Evolutionary conservation across 139 green algal genomes (phyloP).

Genomic region (Cymbomonas tetramitiformis): DNA sequence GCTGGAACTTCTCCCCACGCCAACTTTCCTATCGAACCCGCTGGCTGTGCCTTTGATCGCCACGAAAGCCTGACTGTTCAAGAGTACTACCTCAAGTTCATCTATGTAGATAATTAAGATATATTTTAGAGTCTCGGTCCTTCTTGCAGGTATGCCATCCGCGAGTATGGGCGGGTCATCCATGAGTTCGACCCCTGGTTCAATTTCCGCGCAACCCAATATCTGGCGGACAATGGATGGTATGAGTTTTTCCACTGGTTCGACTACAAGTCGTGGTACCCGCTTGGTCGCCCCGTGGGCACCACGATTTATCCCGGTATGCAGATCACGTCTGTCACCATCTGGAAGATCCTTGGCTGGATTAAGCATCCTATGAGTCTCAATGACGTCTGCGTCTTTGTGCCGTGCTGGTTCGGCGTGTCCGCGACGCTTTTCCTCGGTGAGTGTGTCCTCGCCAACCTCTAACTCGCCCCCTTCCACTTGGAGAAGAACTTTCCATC

Average conservation of each 20-base stretch:
- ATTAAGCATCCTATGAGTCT: slow-evolving; percentile 30
- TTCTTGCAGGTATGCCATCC: background rate
- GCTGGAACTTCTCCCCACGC: too few relatives aligned
- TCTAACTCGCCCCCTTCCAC: too few relatives aligned
- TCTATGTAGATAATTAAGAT: too few relatives aligned
- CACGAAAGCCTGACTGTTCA: too few relatives aligned
- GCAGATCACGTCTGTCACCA: slow-evolving; percentile 37
- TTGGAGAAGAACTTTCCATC: too few relatives aligned
- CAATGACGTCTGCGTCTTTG: slow-evolving; percentile 48
- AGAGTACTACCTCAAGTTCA: too few relatives aligned
- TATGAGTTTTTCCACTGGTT: slow-evolving; percentile 61
- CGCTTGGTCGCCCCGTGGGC: slow-evolving; percentile 51
- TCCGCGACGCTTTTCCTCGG: background rate
- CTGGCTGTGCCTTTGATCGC: too few relatives aligned
- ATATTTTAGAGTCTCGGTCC: too few relatives aligned
- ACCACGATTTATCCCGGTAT: slow-evolving; percentile 55
- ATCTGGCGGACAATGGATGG: slow-evolving; percentile 34
- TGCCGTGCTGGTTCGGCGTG: slow-evolving; percentile 16
- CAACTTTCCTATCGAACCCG: too few relatives aligned
- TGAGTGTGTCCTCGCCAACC: too few relatives aligned
- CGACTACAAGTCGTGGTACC: slow-evolving; percentile 50
- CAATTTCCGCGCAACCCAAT: slow-evolving; percentile 50
- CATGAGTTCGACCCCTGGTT: slow-evolving; percentile 63
- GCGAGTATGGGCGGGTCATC: slow-evolving; percentile 29
- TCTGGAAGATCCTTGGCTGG: slow-evolving; percentile 35